A percentile compares a stretch with the other conserved stretches of the same genome.
phyloP scores from a whole-genome alignment of 495 filamentous ascomycete species.

The Tuber melanosporum region DNA sequence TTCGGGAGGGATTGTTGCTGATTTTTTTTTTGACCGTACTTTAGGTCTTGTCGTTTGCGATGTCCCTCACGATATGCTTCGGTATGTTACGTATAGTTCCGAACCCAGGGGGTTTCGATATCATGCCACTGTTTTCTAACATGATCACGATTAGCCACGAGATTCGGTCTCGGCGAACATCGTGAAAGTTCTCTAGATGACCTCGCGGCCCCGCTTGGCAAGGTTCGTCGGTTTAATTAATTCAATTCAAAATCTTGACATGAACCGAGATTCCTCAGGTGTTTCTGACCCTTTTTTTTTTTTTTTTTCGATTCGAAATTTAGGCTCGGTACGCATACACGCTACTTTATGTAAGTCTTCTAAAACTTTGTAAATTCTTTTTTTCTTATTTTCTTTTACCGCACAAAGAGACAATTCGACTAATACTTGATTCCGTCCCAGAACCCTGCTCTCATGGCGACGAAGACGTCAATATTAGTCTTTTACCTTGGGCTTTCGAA shows the following conservation, averaged over 20 bases:
- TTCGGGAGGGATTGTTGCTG: neutral
- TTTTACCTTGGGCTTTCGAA: conserved; percentile 78
- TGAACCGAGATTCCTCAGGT: neutral
- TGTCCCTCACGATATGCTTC: conserved; percentile 69
- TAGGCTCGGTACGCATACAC: conserved; percentile 32
- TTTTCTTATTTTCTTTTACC: neutral
- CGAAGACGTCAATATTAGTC: conserved; percentile 85
- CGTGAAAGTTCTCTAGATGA: neutral
- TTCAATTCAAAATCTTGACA: neutral
- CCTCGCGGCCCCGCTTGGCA: neutral
- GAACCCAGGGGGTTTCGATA: neutral
- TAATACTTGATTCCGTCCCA: conserved; percentile 43
- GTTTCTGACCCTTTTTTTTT: neutral
- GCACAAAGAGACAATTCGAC: neutral
- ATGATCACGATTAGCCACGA: neutral
- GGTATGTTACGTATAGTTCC: conserved; percentile 48
- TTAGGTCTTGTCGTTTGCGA: conserved; percentile 63
- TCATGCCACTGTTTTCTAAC: neutral
- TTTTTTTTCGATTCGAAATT: neutral
- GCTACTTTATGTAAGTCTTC: conserved; percentile 29
- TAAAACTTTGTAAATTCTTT: neutral
- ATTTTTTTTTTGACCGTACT: conserved; percentile 9
- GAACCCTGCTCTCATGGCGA: conserved; percentile 82
- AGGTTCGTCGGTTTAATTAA: neutral
- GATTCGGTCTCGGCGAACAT: conserved; percentile 1